Percentiles rank a stretch among this genome's conserved stretches.
These are phyloP conservation scores for Eleusine indica DNA, from an alignment of 176 grass and related monocot species.

Conservation along the genomic window DNA sequence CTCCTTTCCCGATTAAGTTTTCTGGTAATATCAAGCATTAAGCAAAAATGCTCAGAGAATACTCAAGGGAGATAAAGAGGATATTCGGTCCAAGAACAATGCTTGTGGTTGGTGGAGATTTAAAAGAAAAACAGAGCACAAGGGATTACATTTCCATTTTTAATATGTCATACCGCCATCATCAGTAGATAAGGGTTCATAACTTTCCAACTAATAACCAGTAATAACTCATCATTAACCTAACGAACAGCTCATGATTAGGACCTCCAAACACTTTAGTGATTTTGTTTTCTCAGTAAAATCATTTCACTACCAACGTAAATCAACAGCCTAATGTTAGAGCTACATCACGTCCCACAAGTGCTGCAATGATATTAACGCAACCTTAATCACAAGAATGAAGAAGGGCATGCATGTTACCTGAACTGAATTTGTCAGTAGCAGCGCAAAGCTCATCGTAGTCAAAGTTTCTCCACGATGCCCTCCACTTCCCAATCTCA, in stretches of 20 bases:
- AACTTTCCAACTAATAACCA: conserved; percentile 27
- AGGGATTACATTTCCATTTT: neutral
- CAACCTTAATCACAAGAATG: conserved; percentile 20
- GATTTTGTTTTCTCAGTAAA: conserved; percentile 1
- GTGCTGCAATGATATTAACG: conserved; percentile 45
- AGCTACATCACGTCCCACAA: conserved; percentile 31
- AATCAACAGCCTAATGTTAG: conserved; percentile 27
- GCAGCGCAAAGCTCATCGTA: conserved; percentile 75
- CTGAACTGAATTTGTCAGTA: conserved; percentile 83
- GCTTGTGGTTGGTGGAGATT: neutral
- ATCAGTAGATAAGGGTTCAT: neutral
- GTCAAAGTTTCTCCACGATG: conserved; percentile 94
- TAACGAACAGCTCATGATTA: conserved; percentile 43
- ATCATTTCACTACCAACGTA: conserved; percentile 31
- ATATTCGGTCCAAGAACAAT: neutral
- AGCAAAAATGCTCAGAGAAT: conserved; percentile 32
- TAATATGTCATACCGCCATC: neutral
- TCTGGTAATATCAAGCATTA: conserved; percentile 50
- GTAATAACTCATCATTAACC: conserved; percentile 39
- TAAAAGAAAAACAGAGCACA: neutral
- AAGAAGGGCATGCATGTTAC: conserved; percentile 41
- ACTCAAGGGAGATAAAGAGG: conserved; percentile 5
- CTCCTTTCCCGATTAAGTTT: conserved; percentile 91
- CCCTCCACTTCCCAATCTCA: conserved; percentile 72
- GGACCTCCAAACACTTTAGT: conserved; percentile 24